Evolutionary conservation across 148 eudicot genomes (phyloP).

Genomic region (Agrostemma githago): DNA sequence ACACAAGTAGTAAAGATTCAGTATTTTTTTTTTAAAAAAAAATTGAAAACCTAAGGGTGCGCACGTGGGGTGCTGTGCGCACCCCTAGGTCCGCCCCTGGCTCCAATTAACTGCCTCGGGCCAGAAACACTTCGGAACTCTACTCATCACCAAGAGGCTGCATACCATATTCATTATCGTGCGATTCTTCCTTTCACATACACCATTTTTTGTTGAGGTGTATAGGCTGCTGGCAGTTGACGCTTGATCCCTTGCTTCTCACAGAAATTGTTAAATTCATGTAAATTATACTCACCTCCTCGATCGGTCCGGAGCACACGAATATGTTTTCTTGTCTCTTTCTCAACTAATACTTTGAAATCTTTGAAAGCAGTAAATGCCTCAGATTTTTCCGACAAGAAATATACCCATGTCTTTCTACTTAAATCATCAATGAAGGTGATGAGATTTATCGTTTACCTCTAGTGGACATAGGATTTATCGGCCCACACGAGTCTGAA

Average conservation of each 20-base stretch:
- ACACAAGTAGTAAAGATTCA: too few relatives aligned
- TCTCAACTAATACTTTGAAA: background rate
- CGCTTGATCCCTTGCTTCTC: background rate
- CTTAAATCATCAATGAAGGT: too few relatives aligned
- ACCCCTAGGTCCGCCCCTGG: too few relatives aligned
- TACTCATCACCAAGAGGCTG: slow-evolving; percentile 6
- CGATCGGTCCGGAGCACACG: too few relatives aligned
- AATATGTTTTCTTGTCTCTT: background rate
- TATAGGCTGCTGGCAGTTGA: background rate
- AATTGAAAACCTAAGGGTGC: too few relatives aligned
- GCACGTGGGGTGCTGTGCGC: too few relatives aligned
- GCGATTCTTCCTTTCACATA: slow-evolving; percentile 14
- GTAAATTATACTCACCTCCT: too few relatives aligned
- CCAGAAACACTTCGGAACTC: slow-evolving; percentile 11
- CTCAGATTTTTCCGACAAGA: background rate
- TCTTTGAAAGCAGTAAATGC: background rate
- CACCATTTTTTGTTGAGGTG: background rate
- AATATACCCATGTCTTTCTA: too few relatives aligned
- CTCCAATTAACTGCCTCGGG: slow-evolving; percentile 22
- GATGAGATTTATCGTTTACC: too few relatives aligned
- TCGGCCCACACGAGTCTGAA: too few relatives aligned
- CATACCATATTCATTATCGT: slow-evolving; percentile 24
- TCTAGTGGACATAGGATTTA: too few relatives aligned
- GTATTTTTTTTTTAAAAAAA: too few relatives aligned
- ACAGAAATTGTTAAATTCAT: background rate